phyloP scores from a whole-genome alignment of 2,329 filamentous ascomycete genomes.

The Alternaria gaisen region DNA sequence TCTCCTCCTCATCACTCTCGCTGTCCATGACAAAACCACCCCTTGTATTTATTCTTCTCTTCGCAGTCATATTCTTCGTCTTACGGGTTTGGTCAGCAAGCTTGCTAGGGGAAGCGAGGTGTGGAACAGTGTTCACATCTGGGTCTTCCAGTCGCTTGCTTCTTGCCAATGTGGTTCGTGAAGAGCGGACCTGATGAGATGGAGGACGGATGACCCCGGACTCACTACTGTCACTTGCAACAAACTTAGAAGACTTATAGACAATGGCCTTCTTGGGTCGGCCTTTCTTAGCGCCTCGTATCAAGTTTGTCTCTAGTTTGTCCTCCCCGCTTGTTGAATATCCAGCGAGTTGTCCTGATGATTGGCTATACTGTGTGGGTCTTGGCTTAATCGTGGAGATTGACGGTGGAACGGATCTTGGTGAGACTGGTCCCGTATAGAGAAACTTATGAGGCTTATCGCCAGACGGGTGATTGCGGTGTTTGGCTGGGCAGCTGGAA shows the following conservation, averaged over 20 bases:
- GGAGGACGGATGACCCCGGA: not conserved
- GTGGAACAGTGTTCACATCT: not conserved
- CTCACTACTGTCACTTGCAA: not conserved
- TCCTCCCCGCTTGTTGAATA: slow-evolving; percentile 4
- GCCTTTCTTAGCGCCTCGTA: not conserved
- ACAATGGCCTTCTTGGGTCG: not conserved
- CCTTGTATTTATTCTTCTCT: slow-evolving; percentile 6
- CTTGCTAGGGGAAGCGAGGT: not conserved
- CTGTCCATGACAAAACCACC: slow-evolving; percentile 23
- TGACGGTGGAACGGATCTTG: not conserved
- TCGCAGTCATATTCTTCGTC: not conserved
- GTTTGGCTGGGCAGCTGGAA: not conserved
- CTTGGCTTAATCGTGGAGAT: not conserved
- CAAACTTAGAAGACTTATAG: not conserved
- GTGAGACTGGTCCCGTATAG: not conserved
- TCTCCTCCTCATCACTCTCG: slow-evolving; percentile 9
- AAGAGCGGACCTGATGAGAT: not conserved
- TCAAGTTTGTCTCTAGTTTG: not conserved
- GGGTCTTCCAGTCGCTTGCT: not conserved
- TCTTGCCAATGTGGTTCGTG: not conserved
- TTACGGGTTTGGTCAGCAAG: too few relatives aligned
- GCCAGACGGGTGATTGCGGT: not conserved
- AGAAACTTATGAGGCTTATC: not conserved
- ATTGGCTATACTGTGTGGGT: not conserved
- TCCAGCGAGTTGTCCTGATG: not conserved